A percentile compares a stretch with the other conserved stretches of the same genome.
These are phyloP conservation scores for Hypomyces rosellus DNA, from an alignment of 2,329 filamentous ascomycete species.

Conservation along the genomic window DNA sequence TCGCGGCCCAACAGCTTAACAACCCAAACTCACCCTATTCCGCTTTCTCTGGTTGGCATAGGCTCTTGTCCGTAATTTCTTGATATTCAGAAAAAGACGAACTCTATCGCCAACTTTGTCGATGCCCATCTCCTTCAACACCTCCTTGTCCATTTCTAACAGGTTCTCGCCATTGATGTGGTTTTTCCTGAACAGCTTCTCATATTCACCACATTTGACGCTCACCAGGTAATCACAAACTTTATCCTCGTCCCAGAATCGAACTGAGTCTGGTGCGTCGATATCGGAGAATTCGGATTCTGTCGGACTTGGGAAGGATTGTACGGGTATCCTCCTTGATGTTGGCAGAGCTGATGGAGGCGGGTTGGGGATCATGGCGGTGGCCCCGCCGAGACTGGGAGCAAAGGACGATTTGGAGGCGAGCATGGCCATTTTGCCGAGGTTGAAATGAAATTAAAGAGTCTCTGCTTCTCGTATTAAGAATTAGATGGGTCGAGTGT, in stretches of 20 bases:
- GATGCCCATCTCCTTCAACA: slow-evolving; percentile 95
- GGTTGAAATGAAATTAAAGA: not conserved
- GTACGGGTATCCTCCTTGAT: slow-evolving; percentile 44
- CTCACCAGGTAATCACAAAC: slow-evolving; percentile 87
- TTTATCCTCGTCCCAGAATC: slow-evolving; percentile 85
- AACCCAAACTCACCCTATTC: slow-evolving; percentile 60
- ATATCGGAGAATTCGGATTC: slow-evolving; percentile 88
- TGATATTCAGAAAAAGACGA: slow-evolving; percentile 79
- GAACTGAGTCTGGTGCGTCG: slow-evolving; percentile 67
- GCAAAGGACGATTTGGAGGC: slow-evolving; percentile 68
- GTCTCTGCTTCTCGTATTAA: not conserved
- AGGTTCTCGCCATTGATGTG: slow-evolving; percentile 97
- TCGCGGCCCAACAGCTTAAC: not conserved
- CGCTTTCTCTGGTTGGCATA: slow-evolving; percentile 74
- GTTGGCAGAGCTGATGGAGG: slow-evolving; percentile 45
- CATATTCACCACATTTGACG: slow-evolving; percentile 92
- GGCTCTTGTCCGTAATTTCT: slow-evolving; percentile 71
- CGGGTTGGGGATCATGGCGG: slow-evolving; percentile 38
- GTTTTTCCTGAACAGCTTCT: slow-evolving; percentile 81
- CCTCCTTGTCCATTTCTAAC: slow-evolving; percentile 92
- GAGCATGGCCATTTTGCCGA: slow-evolving; percentile 60
- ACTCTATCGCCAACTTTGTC: slow-evolving; percentile 97
- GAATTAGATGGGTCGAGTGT: too few relatives aligned
- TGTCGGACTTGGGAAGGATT: slow-evolving; percentile 72
- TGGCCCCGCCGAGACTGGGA: slow-evolving; percentile 41